phyloP scores from a whole-genome alignment of 495 filamentous ascomycete genomes.

The Thozetella sp. region DNA sequence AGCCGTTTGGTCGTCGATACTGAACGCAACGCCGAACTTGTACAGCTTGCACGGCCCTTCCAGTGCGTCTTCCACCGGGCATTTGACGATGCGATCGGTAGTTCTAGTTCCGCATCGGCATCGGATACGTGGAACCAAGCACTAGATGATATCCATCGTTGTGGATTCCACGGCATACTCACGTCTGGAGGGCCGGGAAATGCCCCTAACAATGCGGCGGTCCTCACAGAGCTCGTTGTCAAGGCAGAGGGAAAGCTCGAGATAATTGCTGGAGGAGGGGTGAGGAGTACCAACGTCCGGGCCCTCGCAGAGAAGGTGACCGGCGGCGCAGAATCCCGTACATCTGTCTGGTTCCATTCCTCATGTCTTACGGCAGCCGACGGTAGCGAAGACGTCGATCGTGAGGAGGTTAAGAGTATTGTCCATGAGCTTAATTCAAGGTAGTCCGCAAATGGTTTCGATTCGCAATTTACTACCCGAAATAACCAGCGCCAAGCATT shows the following conservation, averaged over 20 bases:
- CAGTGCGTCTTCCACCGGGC: conserved; percentile 34
- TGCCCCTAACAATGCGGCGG: conserved; percentile 19
- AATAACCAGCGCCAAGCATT: too few relatives aligned
- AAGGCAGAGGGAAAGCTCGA: conserved; percentile 18
- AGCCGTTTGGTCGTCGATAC: conserved; percentile 23
- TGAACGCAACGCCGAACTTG: conserved; percentile 18
- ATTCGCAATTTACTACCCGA: too few relatives aligned
- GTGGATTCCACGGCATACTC: conserved; percentile 29
- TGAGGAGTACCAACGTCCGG: conserved; percentile 20
- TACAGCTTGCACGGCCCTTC: conserved; percentile 21
- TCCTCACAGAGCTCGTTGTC: conserved; percentile 16
- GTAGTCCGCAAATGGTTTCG: too few relatives aligned
- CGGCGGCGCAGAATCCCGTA: background rate
- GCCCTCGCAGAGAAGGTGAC: conserved; percentile 5
- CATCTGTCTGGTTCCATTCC: conserved; percentile 31
- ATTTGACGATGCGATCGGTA: conserved; percentile 29
- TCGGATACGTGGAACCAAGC: conserved; percentile 17
- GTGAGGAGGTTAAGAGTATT: conserved; percentile 21
- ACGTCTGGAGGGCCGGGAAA: conserved; percentile 32
- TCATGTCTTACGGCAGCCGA: conserved; percentile 20
- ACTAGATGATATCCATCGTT: conserved; percentile 20
- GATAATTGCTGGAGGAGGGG: conserved; percentile 32
- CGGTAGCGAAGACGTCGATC: conserved; percentile 13
- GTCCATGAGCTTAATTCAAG: conserved; percentile 1
- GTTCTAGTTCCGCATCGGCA: background rate